Percentiles rank a stretch among this genome's conserved stretches.
These are phyloP conservation scores for Metschnikowia santaceciliae DNA, from an alignment of 805 yeast species.

Conservation along the genomic window DNA sequence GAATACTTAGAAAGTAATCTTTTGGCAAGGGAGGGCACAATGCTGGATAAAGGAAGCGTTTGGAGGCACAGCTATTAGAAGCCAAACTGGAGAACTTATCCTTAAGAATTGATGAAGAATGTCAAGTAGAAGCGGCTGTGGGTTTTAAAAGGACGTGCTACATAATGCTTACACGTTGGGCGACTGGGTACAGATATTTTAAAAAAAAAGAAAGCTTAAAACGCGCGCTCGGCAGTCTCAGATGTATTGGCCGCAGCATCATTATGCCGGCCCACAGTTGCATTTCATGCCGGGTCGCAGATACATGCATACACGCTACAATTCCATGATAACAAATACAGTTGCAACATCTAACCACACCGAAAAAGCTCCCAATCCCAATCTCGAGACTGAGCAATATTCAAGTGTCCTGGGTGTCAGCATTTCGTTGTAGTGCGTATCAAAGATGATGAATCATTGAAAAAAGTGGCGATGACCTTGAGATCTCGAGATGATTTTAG, in stretches of 20 bases:
- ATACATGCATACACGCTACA: slow-evolving; percentile 1
- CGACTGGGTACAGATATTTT: background rate
- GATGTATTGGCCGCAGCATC: background rate
- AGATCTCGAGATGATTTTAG: background rate
- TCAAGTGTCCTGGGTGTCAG: no score
- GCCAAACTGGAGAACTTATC: background rate
- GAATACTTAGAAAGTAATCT: background rate
- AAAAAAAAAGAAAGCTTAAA: slow-evolving; percentile 3
- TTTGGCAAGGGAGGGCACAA: background rate
- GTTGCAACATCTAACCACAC: background rate
- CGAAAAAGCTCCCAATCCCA: no score
- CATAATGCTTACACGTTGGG: slow-evolving; percentile 4
- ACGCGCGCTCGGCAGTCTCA: background rate
- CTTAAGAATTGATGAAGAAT: background rate
- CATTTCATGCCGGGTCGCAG: slow-evolving; percentile 1
- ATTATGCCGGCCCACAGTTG: slow-evolving; percentile 1
- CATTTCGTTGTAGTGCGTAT: background rate
- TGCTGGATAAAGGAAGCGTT: background rate
- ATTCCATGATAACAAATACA: background rate
- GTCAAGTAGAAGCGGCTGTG: background rate
- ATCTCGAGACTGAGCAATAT: no score
- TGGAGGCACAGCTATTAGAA: background rate
- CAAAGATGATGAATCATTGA: background rate
- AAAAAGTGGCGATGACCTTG: background rate
- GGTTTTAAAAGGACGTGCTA: background rate